A percentile compares a stretch with the other conserved stretches of the same genome.
These are phyloP conservation scores for Cryptococcus wingfieldii DNA, from an alignment of 1,284 basidiomycete genomes.

Conservation along the genomic window DNA sequence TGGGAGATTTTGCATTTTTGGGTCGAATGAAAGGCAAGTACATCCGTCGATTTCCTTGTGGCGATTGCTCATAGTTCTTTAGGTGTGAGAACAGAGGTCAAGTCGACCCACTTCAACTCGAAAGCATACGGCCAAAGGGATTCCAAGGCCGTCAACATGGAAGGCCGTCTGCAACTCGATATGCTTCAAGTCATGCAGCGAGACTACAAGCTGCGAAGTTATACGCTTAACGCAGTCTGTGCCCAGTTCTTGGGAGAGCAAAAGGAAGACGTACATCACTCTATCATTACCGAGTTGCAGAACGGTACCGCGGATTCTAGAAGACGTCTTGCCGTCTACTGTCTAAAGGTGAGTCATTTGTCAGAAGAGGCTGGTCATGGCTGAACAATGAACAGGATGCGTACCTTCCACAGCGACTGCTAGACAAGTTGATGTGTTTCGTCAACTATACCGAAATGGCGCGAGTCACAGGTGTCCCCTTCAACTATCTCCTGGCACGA, in stretches of 20 bases:
- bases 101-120: constrained; percentile 91
- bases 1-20: constrained; percentile 65
- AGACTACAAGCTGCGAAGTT: constrained; percentile 90
- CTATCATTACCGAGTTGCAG: constrained; percentile 92
- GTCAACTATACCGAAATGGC: constrained; percentile 96
- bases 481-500: constrained; percentile 84
- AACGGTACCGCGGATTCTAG: constrained; percentile 89
- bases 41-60: neutral
- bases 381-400: constrained; percentile 66
- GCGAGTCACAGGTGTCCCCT: constrained; percentile 94
- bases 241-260: constrained; percentile 93
- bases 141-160: constrained; percentile 83
- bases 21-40: constrained; percentile 69
- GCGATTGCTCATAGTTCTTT: constrained; percentile 7
- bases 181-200: constrained; percentile 93
- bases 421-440: constrained; percentile 97
- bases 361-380: neutral
- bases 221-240: constrained; percentile 92
- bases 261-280: constrained; percentile 95
- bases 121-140: constrained; percentile 93
- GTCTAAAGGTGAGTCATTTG: constrained; percentile 67
- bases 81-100: constrained; percentile 73
- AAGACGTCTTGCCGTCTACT: constrained; percentile 86
- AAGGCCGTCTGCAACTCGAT: constrained; percentile 88
- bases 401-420: constrained; percentile 84